Evolutionary conservation across 1,139 yeast species (phyloP), one percentile per base, ranked within the genome.

Genomic region (Candida buenavistaensis): DNA sequence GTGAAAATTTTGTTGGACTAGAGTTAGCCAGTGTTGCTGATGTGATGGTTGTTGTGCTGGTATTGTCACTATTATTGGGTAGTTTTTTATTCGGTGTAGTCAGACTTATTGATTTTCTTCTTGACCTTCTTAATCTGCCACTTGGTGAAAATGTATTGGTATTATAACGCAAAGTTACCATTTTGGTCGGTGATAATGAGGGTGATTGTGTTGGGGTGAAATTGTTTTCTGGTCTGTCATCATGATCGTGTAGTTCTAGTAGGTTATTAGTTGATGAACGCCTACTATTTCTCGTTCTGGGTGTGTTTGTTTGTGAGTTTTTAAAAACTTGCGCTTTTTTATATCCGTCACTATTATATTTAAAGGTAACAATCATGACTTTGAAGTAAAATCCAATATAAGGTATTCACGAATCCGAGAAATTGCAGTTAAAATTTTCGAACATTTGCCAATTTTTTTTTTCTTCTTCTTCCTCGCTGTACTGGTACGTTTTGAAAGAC

Each of bases 351-450:
- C 25, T 38, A 35, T 48, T 42, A 32, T 48, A 50, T 33, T 41
- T 42, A 14, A 51, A 41, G 3, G 41, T 40, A 16, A 48, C 45
- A 12, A 37, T 32, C 46, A 37, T 44, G 19, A n/a, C n/a, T n/a
- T n/a, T n/a, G n/a, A n/a, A n/a, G n/a, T n/a, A n/a, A n/a, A n/a
- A n/a, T n/a, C n/a, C n/a, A n/a, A n/a, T n/a, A n/a, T n/a, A n/a
- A n/a, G n/a, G n/a, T n/a, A n/a, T n/a, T n/a, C n/a, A n/a, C n/a
- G n/a, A n/a, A n/a, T n/a, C n/a, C 19, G 7, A 17, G 7, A 17
- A 17, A 28, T 28, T 28, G 30, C 30, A 28, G 30, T 28, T 28
- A 20, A 21, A 28, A 20, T 28, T 28, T 28, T 20, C 12, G 8
- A 20, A 20, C 22, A 8, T 8, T 7, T 6, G 19, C 5, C 19